Base-by-base conservation (phyloP, 176 grass and related monocot species). In the Oryza australiensis region DNA sequence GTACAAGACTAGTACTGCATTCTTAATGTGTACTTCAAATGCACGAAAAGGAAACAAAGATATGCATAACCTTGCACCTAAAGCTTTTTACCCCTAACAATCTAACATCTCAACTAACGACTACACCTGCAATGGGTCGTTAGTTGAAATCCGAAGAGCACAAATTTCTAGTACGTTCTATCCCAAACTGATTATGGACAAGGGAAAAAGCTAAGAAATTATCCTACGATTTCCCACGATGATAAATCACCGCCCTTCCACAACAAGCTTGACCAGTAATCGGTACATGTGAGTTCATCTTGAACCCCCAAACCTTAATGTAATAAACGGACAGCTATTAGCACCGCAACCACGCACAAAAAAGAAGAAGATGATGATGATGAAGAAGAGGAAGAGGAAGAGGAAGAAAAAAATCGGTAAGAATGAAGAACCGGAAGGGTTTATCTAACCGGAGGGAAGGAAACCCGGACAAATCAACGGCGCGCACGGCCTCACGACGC, bases 21-120 rank as follows among this genome's bases (percentile, higher is more conserved):
- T 0, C 16, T 10, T 48, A 66, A 79, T 33, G 26, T 23, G 11
- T 66, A 78, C 40, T 66, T 66, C 5, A 27, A 27, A 46, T 48
- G 27, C 27, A 66, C 14, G 14, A 37, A 5, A 70, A 20, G 35
- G 23, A 40, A 69, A 46, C 67, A 11, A 41, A 23, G 9, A 41
- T 1, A 42, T 3, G 37, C 23, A 46, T 43, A 38, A 22, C 34
- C 35, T 5, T 22, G 37, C 10, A 66, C 24, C 68, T 24, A 71
- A 51, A 26, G 11, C 62, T 26, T 43, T 66, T 66, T 14, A 48
- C 40, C 38, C 43, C 11, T 46, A 46, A 46, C 43, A 46, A 46
- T 32, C 62, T 78, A 66, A 78, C 40, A 78, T 64, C 57, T 14
- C 38, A 23, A 32, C 26, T 64, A 78, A 78, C 60, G 12, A 9